phyloP scores from a whole-genome alignment of 768 basidiomycete species.

The Terana coerulea region DNA sequence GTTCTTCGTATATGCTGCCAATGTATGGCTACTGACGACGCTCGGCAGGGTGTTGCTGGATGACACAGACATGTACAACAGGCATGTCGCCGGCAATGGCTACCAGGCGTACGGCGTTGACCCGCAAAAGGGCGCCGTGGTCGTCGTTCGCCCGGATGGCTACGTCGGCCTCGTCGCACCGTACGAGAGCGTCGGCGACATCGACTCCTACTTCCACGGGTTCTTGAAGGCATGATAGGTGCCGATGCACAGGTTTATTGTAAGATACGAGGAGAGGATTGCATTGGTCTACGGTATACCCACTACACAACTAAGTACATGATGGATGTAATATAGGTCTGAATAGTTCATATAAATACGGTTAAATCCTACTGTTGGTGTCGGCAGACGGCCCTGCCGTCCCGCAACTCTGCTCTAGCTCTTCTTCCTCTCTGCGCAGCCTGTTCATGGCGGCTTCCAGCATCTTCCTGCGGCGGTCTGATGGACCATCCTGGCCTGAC shows the following conservation, averaged over 20 bases:
- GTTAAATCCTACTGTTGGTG: not conserved
- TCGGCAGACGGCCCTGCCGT: slow-evolving; percentile 30
- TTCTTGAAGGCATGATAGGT: slow-evolving; percentile 41
- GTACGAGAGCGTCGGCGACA: slow-evolving; percentile 31
- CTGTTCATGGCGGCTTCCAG: slow-evolving; percentile 62
- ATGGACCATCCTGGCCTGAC: slow-evolving; percentile 39
- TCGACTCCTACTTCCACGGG: slow-evolving; percentile 45
- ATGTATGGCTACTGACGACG: not conserved
- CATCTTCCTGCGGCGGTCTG: slow-evolving; percentile 53
- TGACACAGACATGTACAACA: slow-evolving; percentile 44
- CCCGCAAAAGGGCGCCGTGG: slow-evolving; percentile 38
- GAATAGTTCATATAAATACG: not conserved
- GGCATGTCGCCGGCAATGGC: slow-evolving; percentile 46
- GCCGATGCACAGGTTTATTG: too few species aligned
- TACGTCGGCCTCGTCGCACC: slow-evolving; percentile 58
- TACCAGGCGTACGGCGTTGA: slow-evolving; percentile 55
- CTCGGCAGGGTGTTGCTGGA: slow-evolving; percentile 54
- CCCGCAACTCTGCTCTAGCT: slow-evolving; percentile 69
- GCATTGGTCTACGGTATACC: too few species aligned
- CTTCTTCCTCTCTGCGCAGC: slow-evolving; percentile 61
- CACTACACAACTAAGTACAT: too few species aligned
- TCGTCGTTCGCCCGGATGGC: slow-evolving; percentile 61
- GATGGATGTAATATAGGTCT: too few species aligned
- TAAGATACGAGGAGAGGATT: too few species aligned
- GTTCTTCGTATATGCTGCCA: slow-evolving; percentile 17